A percentile compares a stretch with the other conserved stretches of the same genome.
Conservation (phyloP, 1,139 yeast species). For the Debaryomyces coudertii region DNA sequence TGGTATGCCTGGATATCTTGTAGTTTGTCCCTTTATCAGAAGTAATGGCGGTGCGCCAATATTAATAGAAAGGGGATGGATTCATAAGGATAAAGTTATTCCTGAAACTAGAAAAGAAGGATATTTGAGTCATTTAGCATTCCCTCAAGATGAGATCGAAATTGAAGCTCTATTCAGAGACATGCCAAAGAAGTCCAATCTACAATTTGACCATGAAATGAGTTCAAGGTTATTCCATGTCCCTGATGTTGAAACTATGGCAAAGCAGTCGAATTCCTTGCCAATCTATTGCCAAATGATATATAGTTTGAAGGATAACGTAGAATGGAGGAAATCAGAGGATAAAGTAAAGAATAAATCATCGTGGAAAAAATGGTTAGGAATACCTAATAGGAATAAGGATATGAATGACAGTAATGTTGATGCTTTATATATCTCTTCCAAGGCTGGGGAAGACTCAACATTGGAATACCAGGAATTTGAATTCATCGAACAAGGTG, state of each 20-base stretch:
- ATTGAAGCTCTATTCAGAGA: constrained; percentile 73
- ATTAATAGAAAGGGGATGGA: constrained; percentile 92
- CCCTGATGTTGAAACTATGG: constrained; percentile 83
- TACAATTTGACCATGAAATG: constrained; percentile 76
- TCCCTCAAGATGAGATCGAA: constrained; percentile 76
- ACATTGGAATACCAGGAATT: constrained; percentile 48
- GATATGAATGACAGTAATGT: constrained; percentile 13
- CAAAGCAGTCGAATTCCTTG: constrained; percentile 62
- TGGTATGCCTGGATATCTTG: constrained; percentile 75
- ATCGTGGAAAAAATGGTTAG: constrained; percentile 10
- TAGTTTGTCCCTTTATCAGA: constrained; percentile 82
- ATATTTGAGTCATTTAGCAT: constrained; percentile 61
- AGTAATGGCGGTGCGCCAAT: constrained; percentile 71
- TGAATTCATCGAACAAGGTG: constrained; percentile 73
- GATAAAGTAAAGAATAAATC: constrained; percentile 13
- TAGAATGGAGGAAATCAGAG: constrained; percentile 41
- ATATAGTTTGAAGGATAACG: constrained; percentile 64
- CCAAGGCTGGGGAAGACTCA: constrained; percentile 28
- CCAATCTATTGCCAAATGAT: constrained; percentile 82
- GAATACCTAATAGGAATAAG: constrained; percentile 3
- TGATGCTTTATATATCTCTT: constrained; percentile 22
- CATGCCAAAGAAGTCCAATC: constrained; percentile 67
- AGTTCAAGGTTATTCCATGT: constrained; percentile 66
- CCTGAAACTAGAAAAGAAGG: constrained; percentile 58
- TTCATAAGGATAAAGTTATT: constrained; percentile 68